Base-by-base conservation (phyloP, 2,329 filamentous ascomycete genomes). In the Dryadomyces quercivorus region DNA sequence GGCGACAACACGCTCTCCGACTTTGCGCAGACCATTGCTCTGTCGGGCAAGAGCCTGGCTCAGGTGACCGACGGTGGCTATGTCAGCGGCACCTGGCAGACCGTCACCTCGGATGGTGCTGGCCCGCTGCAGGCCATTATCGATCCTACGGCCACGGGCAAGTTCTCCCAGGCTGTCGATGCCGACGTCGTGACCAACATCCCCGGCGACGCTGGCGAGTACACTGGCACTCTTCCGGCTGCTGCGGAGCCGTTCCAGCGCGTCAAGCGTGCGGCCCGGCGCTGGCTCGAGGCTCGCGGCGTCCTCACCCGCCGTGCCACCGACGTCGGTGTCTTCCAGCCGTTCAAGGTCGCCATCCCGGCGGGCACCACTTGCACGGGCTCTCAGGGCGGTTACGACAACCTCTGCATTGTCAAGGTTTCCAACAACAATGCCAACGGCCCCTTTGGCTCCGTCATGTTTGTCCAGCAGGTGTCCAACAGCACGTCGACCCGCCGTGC, bases 61-160 rank as follows among this genome's bases (percentile, higher is more conserved):
- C 81, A 85, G 68, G 69, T 85, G 60, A 72, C 70, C 6, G 61
- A 70, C 0, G 81, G 81, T 50, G 82, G 82, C 55, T 61, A 72
- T 54, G 61, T 85, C 57, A 69, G 69, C 60, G 84, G 85, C 73
- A 84, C 80, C 1, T 70, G 85, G 10, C 82, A 84, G 68, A 81
- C 85, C 65, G 80, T 85, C 65, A 85, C 85, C 67, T 72, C 72
- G 42, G 82, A 86, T 59, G 82, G 82, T 56, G 82, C 44, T 13
- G 82, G 82, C 20, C 81, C 81, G 2, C 85, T 82, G 67, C 76
- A 70, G 8, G 84, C 81, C 69, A 80, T 80, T 73, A 81, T 85
- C 64, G 82, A 83, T 62, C 66, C 71, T 54, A 80, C 81, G 55
- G 82, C 71, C 55, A 81, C 80, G 5, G 81, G 74, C 26, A 63